Evolutionary conservation across 75 land plant species (phyloP).

Genomic region (Pinus tabuliformis): DNA sequence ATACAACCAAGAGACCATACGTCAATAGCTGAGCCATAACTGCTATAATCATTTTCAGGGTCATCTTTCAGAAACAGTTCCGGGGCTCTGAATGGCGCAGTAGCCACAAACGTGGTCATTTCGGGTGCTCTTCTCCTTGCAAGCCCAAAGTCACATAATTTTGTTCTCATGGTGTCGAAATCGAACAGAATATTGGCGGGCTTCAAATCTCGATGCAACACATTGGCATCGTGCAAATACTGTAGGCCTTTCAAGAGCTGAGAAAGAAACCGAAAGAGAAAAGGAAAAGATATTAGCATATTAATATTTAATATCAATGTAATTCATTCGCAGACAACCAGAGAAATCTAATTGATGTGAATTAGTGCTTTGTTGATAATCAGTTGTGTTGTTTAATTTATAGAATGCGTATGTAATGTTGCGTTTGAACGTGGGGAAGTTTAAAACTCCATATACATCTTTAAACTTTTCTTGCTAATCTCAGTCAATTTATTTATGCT

Average conservation of each 20-base stretch:
- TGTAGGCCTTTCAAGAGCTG: slow-evolving; percentile 40
- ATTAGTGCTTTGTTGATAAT: no score
- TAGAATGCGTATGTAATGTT: no score
- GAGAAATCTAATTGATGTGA: no score
- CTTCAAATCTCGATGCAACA: slow-evolving; percentile 41
- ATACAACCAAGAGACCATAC: background rate
- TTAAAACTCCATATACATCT: no score
- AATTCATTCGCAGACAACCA: no score
- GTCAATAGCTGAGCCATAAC: background rate
- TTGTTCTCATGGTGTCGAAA: background rate
- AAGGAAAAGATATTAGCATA: no score
- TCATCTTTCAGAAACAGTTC: background rate
- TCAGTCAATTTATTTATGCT: no score
- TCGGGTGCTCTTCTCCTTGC: background rate
- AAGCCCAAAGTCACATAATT: background rate
- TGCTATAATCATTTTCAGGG: background rate
- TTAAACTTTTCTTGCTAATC: no score
- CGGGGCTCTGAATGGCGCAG: background rate
- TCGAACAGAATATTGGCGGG: slow-evolving; percentile 26
- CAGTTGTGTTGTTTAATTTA: no score
- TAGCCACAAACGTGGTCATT: background rate
- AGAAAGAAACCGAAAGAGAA: background rate
- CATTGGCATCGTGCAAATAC: slow-evolving; percentile 36
- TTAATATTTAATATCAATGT: no score
- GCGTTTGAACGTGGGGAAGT: no score